Conservation (phyloP, 139 green algal species). For the Tetraselmis striata region DNA sequence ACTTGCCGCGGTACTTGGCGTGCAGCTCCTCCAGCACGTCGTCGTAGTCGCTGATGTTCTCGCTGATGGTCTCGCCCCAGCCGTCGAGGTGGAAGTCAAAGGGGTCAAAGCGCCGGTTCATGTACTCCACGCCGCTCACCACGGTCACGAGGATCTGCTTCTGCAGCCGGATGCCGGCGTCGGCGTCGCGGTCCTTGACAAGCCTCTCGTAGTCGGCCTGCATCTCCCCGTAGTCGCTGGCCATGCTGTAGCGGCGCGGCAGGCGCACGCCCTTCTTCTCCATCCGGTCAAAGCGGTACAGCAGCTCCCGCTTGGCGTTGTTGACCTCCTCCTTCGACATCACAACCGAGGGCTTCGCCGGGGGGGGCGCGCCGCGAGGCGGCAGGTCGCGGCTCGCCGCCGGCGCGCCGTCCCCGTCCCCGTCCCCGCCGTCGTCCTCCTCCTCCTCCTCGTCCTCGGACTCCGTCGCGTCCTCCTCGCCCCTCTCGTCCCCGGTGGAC, state of each 20-base stretch:
- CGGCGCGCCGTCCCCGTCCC: no score
- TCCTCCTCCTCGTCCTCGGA: no score
- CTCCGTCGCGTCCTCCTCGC: no score
- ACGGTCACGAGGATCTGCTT: conserved; percentile 9
- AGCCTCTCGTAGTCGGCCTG: conserved; percentile 5
- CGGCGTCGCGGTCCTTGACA: conserved; percentile 1
- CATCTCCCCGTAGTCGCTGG: conserved; percentile 15
- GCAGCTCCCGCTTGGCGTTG: conserved; percentile 17
- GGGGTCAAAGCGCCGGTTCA: conserved; percentile 16
- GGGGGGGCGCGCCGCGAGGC: no score
- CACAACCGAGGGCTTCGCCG: no score
- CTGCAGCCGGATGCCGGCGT: conserved; percentile 9
- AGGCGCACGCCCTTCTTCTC: conserved; percentile 11
- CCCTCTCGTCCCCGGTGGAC: no score
- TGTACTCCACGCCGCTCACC: conserved; percentile 13
- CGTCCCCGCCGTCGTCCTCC: no score
- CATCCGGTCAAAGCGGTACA: conserved; percentile 16
- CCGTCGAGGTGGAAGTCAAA: conserved; percentile 12
- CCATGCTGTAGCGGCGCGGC: conserved; percentile 10
- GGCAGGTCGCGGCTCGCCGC: no score
- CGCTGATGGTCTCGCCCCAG: conserved; percentile 6
- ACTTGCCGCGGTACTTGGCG: conserved; percentile 7
- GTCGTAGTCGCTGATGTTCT: conserved; percentile 12
- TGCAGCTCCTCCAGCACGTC: conserved; percentile 17
- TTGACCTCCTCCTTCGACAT: no score